Base-by-base conservation (phyloP, 148 eudicot genomes). In the Heliamphora exappendiculata region DNA sequence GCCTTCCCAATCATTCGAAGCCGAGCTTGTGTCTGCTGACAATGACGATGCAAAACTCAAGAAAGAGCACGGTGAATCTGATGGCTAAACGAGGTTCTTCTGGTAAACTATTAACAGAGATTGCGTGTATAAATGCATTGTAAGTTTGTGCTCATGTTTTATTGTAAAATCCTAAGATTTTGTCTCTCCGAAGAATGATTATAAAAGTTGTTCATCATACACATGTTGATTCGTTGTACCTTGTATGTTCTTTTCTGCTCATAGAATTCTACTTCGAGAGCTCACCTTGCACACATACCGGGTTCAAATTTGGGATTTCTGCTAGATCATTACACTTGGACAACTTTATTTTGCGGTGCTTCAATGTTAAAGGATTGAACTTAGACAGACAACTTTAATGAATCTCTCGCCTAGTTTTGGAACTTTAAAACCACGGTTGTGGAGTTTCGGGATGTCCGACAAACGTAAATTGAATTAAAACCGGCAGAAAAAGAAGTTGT, bases 21-120 rank as follows among this genome's bases (percentile, higher is more conserved):
- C 96, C 3, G 97, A 90, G 85, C 98, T 93, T 14, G 87, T 84
- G 44, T 78, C 86, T 65, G 84, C 81, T 62, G 87, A 75, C 71
- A 74, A 76, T 29, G 79, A 70, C 70, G 50, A 63, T 31, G 53
- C 7, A n/a, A 66, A 55, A 54, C 26, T 17, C 67, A 64, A 55
- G 53, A 70, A 79, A 55, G 74, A 70, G 64, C 70, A 31, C 10
- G 79, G 74, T 28, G 77, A 64, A 3, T 22, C 57, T 10, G 71
- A 49, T 22, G 74, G 39, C 53, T 79, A 73, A 79, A 62, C 60
- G 67, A 34, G 74, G 57, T 72, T 19, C 6, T 19, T 22, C 7
- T 7, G 29, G 33, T 60, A 36, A 51, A 19, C 59, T 63, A 20
- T 6, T 26, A 62, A 39, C 76, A 62, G 28, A 54, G 63, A 12